Base-by-base conservation (phyloP, 2,329 filamentous ascomycete species). In the Aspergillus intermedius region DNA sequence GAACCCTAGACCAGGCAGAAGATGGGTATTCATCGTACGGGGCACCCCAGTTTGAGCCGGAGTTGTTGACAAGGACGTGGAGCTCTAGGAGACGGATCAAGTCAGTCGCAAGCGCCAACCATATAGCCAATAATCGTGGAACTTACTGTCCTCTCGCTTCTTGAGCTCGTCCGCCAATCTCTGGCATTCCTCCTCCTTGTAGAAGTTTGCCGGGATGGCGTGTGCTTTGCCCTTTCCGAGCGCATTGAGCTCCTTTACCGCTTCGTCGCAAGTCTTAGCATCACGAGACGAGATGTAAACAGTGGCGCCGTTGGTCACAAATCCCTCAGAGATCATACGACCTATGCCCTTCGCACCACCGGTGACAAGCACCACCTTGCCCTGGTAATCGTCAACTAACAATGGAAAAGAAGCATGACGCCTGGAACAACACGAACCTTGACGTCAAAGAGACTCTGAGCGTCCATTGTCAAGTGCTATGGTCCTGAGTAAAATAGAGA, bases 1-100 rank as follows among this genome's bases (percentile, higher is more conserved):
- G 76, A 19, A 81, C 67, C 54, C 80, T 77, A 54, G 79, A 78
- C 76, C 78, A 82, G 37, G 75, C 79, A 42, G 72, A 68, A 52
- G 79, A 77, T 0, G 77, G 77, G 56, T 79, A 81, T 60, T 80
- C 71, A 51, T 79, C 76, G 60, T 80, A 81, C 23, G 77, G 74
- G 22, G 74, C 78, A 8, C 77, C 78, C 73, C 76, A 79, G 46
- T 75, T 76, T 7, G 73, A 77, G 13, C 76, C 76, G 7, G 75
- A 75, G 55, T 78, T 78, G 58, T 79, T 78, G 46, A 79, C 67
- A 17, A 78, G 63, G 21, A 78, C 72, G 48, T 72, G 64, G 32
- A 72, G 55, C 62, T 77, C 64, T 78, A 47, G 10, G 34, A 21
- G 17, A 21, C 37, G 17, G 15, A 3, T 5, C 5, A 19, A 40